Evolutionary conservation across 1,284 basidiomycete genomes (phyloP).

Genomic region (Vanrija sp.): DNA sequence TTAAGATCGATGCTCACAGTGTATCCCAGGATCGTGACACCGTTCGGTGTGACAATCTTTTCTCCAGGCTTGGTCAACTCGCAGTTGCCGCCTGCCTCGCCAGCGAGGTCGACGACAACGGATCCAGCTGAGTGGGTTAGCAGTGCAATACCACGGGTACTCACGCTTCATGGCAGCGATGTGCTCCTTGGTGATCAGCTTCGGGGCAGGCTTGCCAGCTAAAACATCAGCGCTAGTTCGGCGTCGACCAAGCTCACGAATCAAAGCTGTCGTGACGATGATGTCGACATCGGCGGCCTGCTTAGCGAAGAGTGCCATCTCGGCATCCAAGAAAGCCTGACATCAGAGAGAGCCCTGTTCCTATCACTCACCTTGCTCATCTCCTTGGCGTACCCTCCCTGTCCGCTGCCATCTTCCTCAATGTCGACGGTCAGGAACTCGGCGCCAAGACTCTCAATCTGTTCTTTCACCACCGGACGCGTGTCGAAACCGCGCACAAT

Average conservation of each 20-base stretch:
- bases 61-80: slow-evolving; percentile 72
- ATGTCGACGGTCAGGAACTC: slow-evolving; percentile 76
- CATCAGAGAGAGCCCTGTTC: neutral
- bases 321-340: slow-evolving; percentile 67
- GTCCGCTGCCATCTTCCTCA: slow-evolving; percentile 71
- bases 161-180: slow-evolving; percentile 74
- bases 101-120: slow-evolving; percentile 76
- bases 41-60: slow-evolving; percentile 58
- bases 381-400: slow-evolving; percentile 79
- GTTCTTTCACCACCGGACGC: slow-evolving; percentile 73
- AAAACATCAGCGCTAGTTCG: slow-evolving; percentile 48
- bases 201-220: slow-evolving; percentile 77
- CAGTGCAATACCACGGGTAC: neutral
- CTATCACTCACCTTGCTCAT: slow-evolving; percentile 67
- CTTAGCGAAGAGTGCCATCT: slow-evolving; percentile 80
- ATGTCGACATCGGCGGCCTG: slow-evolving; percentile 84
- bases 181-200: slow-evolving; percentile 73
- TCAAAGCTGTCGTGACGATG: slow-evolving; percentile 64
- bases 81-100: slow-evolving; percentile 79
- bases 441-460: slow-evolving; percentile 78
- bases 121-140: slow-evolving; percentile 55
- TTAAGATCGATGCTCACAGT: slow-evolving; percentile 17
- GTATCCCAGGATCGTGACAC: slow-evolving; percentile 72
- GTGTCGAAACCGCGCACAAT: slow-evolving; percentile 83
- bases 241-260: slow-evolving; percentile 50